These are phyloP conservation scores for Neofusicoccum cordaticola DNA, from an alignment of 2,329 filamentous ascomycete species.

Conservation along the genomic window DNA sequence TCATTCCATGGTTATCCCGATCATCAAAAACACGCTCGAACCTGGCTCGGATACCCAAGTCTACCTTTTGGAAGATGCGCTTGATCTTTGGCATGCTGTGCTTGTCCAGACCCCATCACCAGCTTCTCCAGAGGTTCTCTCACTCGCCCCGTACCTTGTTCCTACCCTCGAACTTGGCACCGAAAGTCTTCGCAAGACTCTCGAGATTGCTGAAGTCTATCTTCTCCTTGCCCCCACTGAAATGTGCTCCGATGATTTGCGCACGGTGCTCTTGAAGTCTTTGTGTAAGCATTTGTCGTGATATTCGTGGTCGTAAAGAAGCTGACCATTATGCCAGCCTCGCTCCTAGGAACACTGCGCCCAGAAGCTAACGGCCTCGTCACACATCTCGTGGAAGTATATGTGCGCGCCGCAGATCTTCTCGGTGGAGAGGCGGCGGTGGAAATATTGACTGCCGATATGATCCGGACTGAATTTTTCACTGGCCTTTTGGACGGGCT, in stretches of 20 bases:
- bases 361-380: constrained; percentile 48
- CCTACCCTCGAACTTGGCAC: constrained; percentile 49
- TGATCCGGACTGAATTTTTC: constrained; percentile 58
- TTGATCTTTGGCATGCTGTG: constrained; percentile 84
- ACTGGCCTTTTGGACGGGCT: constrained; percentile 51
- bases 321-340: constrained; percentile 27
- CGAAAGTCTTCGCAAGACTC: constrained; percentile 46
- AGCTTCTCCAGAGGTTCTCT: constrained; percentile 42
- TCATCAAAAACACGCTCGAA: constrained; percentile 77
- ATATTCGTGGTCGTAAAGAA: neutral
- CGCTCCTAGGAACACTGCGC: constrained; percentile 47
- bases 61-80: constrained; percentile 85
- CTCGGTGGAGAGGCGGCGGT: constrained; percentile 49
- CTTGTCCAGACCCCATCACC: constrained; percentile 57
- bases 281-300: neutral
- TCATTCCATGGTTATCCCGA: constrained; percentile 74
- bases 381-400: constrained; percentile 45
- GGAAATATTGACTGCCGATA: constrained; percentile 51
- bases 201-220: constrained; percentile 51
- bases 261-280: constrained; percentile 37
- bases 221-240: constrained; percentile 46
- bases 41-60: constrained; percentile 61
- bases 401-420: constrained; percentile 52
- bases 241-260: constrained; percentile 45
- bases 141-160: constrained; percentile 45